Percentiles rank a stretch among this genome's conserved stretches.
Conservation (phyloP, 371 early-diverging fungal genomes). For the Enterocytospora artemiae region DNA sequence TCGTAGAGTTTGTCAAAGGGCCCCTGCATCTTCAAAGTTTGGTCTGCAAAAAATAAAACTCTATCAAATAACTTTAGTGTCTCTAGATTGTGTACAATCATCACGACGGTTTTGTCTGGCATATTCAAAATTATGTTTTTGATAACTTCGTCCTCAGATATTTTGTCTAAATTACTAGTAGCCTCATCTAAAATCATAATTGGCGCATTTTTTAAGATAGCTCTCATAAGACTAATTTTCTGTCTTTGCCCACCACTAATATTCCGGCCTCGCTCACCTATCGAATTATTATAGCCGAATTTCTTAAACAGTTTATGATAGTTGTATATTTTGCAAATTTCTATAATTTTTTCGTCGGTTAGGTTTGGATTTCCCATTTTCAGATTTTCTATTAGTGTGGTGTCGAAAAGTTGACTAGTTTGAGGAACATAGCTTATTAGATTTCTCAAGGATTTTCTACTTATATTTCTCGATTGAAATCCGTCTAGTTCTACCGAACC, state of each 20-base stretch:
- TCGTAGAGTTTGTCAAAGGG: conserved; percentile 2
- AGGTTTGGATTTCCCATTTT: conserved; percentile 59
- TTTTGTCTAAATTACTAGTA: conserved; percentile 61
- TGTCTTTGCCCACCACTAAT: conserved; percentile 62
- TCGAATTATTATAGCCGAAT: conserved; percentile 62
- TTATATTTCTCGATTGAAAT: conserved; percentile 62
- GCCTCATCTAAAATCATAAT: conserved; percentile 60
- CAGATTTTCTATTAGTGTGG: conserved; percentile 69
- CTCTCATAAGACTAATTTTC: conserved; percentile 65
- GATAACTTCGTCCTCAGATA: conserved; percentile 75
- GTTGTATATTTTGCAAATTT: conserved; percentile 63
- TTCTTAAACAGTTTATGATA: conserved; percentile 55
- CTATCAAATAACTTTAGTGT: conserved; percentile 64
- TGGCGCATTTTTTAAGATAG: conserved; percentile 59
- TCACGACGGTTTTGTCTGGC: conserved; percentile 67
- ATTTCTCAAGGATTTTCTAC: conserved; percentile 61
- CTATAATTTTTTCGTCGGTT: conserved; percentile 59
- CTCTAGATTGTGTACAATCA: conserved; percentile 76
- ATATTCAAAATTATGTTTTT: conserved; percentile 67
- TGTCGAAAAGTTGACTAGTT: conserved; percentile 67
- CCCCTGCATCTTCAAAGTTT: conserved; percentile 24
- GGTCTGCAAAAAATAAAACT: conserved; percentile 56
- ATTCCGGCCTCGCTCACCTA: conserved; percentile 57
- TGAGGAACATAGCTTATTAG: conserved; percentile 75
- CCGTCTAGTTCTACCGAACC: conserved; percentile 52